Conservation (phyloP, 768 basidiomycete species). For the Rhizopogon sp. region DNA sequence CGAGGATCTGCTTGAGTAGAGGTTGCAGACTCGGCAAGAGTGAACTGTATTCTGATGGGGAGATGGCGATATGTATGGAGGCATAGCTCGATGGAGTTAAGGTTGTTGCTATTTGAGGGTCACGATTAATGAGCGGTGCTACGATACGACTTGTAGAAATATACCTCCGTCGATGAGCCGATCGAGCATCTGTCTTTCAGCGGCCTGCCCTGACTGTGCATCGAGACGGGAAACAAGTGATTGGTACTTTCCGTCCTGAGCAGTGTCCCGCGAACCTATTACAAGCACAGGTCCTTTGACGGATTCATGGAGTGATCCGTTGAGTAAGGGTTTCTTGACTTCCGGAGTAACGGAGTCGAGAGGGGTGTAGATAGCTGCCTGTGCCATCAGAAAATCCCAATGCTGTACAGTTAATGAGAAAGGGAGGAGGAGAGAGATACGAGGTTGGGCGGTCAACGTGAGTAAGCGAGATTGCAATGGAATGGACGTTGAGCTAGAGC, state of each 20-base stretch:
- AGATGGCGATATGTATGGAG: constrained; percentile 62
- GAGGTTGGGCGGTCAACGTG: no score
- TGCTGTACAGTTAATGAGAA: background rate
- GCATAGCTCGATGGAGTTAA: constrained; percentile 52
- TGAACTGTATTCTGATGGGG: constrained; percentile 54
- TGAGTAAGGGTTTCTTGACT: constrained; percentile 10
- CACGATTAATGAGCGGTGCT: background rate
- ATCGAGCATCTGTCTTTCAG: constrained; percentile 81
- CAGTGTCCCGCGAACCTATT: constrained; percentile 75
- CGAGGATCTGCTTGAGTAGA: constrained; percentile 57
- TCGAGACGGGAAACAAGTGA: constrained; percentile 57
- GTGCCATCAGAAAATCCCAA: constrained; percentile 42
- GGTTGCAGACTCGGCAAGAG: constrained; percentile 47
- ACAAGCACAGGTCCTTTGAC: constrained; percentile 53
- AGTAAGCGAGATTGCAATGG: no score
- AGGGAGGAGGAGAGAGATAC: background rate
- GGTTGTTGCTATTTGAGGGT: constrained; percentile 43
- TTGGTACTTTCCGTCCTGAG: constrained; percentile 78
- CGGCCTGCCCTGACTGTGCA: constrained; percentile 34
- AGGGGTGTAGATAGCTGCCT: constrained; percentile 44
- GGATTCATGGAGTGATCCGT: background rate
- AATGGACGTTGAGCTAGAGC: no score
- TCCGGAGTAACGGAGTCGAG: constrained; percentile 12
- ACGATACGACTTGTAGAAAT: constrained; percentile 14
- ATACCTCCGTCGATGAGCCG: constrained; percentile 77